Evolutionary conservation across 345 rosid genomes (phyloP), one percentile per base, ranked within the genome.

Genomic region (Acer negundo): DNA sequence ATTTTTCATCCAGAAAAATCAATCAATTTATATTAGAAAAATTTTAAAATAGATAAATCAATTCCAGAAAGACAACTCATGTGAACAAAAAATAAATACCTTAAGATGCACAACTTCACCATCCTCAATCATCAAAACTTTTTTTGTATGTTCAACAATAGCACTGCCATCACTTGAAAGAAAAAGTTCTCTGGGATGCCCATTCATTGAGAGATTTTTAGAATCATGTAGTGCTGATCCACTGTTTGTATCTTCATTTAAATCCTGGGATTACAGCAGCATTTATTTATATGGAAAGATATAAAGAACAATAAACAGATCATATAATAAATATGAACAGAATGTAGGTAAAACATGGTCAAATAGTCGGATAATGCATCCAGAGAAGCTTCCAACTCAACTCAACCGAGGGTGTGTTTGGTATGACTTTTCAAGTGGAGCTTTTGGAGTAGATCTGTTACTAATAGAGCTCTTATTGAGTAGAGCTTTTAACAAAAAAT

Each of bases 81-180:
- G 20, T 19, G 70, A 35, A 65, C 11, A 40, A 19, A 75, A 28
- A 16, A 53, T 23, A 19, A 59, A 26, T 82, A 95, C 98, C 99
- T 95, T 93, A 42, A 93, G 86, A 83, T 92, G 85, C 76, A 93
- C 93, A 71, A 93, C 94, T 91, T 95, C 99, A 59, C 86, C 89
- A 74, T 95, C 99, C 86, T 95, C 97, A 84, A 95, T 91, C 84
- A 90, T 86, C 90, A 95, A 77, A 77, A 92, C 98, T 79, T 80
- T 93, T 84, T 86, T 93, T 22, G 98, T 95, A 80, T 95, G 99
- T 84, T 93, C 99, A 82, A 95, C 88, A 78, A 95, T 86, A 69
- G 99, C 98, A 76, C 86, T 88, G 10, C 93, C 93, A 82, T 93
- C 98, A 85, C 94, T 95, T 61, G 94, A 94, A 66, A 95, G 85